Evolutionary conservation across 2,329 filamentous ascomycete genomes (phyloP), one percentile per base, ranked within the genome.

Genomic region (Aureobasidium pullulans): DNA sequence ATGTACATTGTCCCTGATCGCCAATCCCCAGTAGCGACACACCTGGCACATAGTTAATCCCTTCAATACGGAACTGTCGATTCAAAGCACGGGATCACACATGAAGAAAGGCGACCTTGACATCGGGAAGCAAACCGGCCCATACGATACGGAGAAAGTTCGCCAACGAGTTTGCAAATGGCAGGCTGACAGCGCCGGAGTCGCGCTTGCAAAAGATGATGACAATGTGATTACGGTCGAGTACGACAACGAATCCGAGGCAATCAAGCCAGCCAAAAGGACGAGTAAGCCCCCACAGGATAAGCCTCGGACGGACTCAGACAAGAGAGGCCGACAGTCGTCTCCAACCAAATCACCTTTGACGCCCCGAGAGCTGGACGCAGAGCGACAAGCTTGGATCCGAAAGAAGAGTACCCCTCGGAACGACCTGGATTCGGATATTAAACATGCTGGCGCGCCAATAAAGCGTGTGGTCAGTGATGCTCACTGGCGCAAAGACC

Each of bases 391-490:
- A 56, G 70, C 71, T 19, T 73, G 71, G 69, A 66, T 73, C 8
- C 64, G 70, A 11, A 64, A 70, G 52, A 70, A 68, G 60, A 70
- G 66, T 60, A 71, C 69, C 58, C 64, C 67, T 6, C 64, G 66
- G 29, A 74, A 73, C 52, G 72, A 75, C 60, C 66, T 77, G 47
- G 71, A 77, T 52, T 70, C 73, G 11, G 77, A 79, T 8, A 72
- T 71, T 62, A 77, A 69, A 69, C 76, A 74, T 66, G 79, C 74
- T 69, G 84, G 79, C 52, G 84, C 89, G 47, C 93, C 93, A 15
- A 91, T 90, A 75, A 96, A 96, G 79, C 84, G 92, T 63, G 90
- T 97, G 57, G 84, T 96, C 62, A 96, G 92, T 71, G 93, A 97
- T 75, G 88, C 89, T 58, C 89, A 96, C 74, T 97, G 93, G 89